A percentile compares a stretch with the other conserved stretches of the same genome.
Conservation (phyloP, 352 stramenopile genomes). For the Globisporangium carolinianum region DNA sequence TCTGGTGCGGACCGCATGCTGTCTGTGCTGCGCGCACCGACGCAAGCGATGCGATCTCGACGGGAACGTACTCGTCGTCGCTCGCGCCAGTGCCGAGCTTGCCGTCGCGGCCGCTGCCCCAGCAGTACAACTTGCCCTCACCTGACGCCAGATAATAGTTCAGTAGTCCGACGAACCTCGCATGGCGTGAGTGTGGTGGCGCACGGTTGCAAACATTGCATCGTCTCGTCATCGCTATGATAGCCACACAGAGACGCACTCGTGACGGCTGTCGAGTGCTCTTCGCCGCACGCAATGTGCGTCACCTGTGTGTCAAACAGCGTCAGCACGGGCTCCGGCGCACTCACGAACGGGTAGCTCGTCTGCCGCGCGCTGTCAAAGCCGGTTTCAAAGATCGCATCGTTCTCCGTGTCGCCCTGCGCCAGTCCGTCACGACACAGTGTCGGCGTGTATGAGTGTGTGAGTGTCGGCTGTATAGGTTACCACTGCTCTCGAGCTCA, state of each 20-base stretch:
- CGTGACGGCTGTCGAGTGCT: constrained; percentile 57
- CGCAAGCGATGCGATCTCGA: constrained; percentile 40
- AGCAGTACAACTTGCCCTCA: constrained; percentile 61
- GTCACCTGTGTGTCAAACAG: constrained; percentile 42
- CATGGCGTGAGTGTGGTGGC: neutral
- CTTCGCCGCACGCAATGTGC: constrained; percentile 50
- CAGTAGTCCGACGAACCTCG: too few relatives aligned
- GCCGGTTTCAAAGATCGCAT: constrained; percentile 50
- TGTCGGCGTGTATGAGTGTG: neutral
- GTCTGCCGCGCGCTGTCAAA: constrained; percentile 63
- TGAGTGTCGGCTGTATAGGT: neutral
- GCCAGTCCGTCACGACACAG: neutral
- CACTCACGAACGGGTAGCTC: constrained; percentile 53
- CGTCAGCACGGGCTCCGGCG: constrained; percentile 36
- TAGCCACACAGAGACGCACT: constrained; percentile 16
- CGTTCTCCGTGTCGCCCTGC: constrained; percentile 64
- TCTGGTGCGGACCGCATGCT: constrained; percentile 50
- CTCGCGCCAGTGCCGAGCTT: constrained; percentile 59
- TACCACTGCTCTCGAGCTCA: neutral
- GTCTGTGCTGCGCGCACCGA: constrained; percentile 51
- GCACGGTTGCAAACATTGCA: too few relatives aligned
- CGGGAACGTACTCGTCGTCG: constrained; percentile 46
- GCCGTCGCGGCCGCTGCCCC: constrained; percentile 54
- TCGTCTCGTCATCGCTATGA: neutral
- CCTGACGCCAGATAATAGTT: constrained; percentile 13